Evolutionary conservation across 139 green algal species (phyloP).

Genomic region (Nannochloris sp.): DNA sequence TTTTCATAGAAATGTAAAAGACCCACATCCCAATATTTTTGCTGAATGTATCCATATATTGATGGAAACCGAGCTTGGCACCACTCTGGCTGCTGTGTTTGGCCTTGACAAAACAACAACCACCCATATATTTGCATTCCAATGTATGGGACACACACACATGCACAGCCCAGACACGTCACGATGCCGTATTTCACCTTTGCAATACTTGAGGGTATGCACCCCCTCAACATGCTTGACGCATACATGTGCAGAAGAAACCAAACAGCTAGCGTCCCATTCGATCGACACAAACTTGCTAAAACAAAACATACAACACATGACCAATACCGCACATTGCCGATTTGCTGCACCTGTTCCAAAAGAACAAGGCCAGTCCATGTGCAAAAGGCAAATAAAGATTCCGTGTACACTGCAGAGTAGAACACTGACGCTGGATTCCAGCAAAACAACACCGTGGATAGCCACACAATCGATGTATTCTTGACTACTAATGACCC

Average conservation of each 20-base stretch:
- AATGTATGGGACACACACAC: constrained; percentile 17
- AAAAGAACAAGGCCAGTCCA: constrained; percentile 45
- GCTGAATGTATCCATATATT: constrained; percentile 76
- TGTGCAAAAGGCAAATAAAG: constrained; percentile 53
- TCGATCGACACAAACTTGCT: constrained; percentile 41
- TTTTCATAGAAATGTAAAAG: constrained; percentile 61
- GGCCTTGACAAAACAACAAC: constrained; percentile 25
- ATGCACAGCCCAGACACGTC: not conserved
- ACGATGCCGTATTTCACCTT: not conserved
- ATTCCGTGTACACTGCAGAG: constrained; percentile 74
- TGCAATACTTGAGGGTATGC: not conserved
- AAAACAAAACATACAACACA: constrained; percentile 16
- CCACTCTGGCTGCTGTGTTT: constrained; percentile 36
- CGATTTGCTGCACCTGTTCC: constrained; percentile 5
- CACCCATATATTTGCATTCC: constrained; percentile 29
- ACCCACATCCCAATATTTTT: constrained; percentile 77
- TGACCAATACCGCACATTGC: not conserved
- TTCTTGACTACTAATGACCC: constrained; percentile 23
- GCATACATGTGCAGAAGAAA: constrained; percentile 20
- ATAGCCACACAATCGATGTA: constrained; percentile 22
- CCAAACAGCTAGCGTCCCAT: constrained; percentile 34
- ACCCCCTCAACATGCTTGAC: not conserved
- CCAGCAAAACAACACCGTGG: constrained; percentile 61
- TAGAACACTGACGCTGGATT: constrained; percentile 78
- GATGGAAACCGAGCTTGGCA: constrained; percentile 44